These are phyloP conservation scores for Neurospora intermedia DNA, from an alignment of 495 filamentous ascomycete species.

Conservation along the genomic window DNA sequence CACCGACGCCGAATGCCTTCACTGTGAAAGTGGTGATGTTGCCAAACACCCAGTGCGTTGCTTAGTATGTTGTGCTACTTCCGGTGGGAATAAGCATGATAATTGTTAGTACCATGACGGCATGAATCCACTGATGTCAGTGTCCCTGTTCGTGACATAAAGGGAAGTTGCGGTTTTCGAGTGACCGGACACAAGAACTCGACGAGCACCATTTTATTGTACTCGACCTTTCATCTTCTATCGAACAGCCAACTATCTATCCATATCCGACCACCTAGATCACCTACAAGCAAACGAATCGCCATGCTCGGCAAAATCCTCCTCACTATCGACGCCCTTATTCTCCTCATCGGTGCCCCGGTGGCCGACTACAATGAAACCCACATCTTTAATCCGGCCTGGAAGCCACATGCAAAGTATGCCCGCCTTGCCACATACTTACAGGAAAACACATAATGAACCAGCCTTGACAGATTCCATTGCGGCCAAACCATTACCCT, in stretches of 20 bases:
- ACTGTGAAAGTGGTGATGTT: not conserved
- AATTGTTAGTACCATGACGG: not conserved
- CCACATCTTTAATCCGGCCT: conserved; percentile 44
- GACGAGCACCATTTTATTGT: not conserved
- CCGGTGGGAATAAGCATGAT: not conserved
- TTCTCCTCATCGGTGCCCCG: conserved; percentile 30
- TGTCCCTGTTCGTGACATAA: not conserved
- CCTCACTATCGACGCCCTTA: conserved; percentile 33
- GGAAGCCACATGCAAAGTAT: conserved; percentile 44
- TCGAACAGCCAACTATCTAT: not conserved
- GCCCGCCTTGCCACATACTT: not conserved
- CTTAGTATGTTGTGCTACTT: not conserved
- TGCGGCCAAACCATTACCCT: conserved; percentile 44
- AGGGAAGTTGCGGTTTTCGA: not conserved
- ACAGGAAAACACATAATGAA: not conserved
- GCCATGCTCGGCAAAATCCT: conserved; percentile 32
- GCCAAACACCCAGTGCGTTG: not conserved
- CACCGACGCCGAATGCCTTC: not conserved
- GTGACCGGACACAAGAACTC: not conserved
- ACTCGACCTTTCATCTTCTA: not conserved
- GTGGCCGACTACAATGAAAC: conserved; percentile 41
- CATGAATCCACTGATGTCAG: not conserved
- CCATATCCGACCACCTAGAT: not conserved
- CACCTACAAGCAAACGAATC: not conserved
- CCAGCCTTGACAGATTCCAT: conserved; percentile 33